phyloP scores from a whole-genome alignment of 1,284 basidiomycete genomes.

The Microbotryomycetes sp. region DNA sequence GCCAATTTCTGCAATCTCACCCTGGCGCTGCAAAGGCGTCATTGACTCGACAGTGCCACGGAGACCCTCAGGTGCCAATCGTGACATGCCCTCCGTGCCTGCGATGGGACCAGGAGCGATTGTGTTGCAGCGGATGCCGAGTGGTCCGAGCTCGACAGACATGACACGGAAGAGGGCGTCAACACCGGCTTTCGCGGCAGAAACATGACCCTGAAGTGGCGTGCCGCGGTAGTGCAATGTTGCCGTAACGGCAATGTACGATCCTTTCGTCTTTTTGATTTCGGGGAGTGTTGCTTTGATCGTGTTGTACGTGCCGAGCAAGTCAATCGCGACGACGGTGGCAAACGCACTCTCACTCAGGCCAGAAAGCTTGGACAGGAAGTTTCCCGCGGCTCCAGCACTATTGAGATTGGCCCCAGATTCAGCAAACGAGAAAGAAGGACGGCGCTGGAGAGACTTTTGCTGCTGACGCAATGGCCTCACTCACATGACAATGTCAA shows the following conservation, averaged over 20 bases:
- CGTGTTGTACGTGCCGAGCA: conserved; percentile 90
- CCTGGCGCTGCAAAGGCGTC: background rate
- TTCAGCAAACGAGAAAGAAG: conserved; percentile 5
- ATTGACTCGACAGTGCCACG: conserved; percentile 6
- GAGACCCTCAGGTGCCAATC: conserved; percentile 51
- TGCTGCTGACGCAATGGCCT: conserved; percentile 8
- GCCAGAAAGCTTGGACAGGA: conserved; percentile 38
- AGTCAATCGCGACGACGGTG: conserved; percentile 57
- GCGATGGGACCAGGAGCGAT: conserved; percentile 54
- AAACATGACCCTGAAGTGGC: conserved; percentile 88
- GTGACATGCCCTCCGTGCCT: conserved; percentile 72
- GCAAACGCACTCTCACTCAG: conserved; percentile 72
- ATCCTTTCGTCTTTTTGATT: conserved; percentile 62
- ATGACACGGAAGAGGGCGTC: conserved; percentile 78
- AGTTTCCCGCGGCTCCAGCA: conserved; percentile 38
- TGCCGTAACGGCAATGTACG: conserved; percentile 80
- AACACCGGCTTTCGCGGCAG: conserved; percentile 88
- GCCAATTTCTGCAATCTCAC: conserved; percentile 59
- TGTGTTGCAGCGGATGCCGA: conserved; percentile 79
- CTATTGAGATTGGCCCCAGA: conserved; percentile 84
- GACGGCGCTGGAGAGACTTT: conserved; percentile 51
- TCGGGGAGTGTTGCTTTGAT: conserved; percentile 79
- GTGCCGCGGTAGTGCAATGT: conserved; percentile 73
- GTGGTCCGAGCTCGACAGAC: conserved; percentile 87
- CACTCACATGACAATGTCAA: conserved; percentile 86